Evolutionary conservation across 352 stramenopile species (phyloP), one percentile per base, ranked within the genome.

Genomic region (Globisporangium nagaii): DNA sequence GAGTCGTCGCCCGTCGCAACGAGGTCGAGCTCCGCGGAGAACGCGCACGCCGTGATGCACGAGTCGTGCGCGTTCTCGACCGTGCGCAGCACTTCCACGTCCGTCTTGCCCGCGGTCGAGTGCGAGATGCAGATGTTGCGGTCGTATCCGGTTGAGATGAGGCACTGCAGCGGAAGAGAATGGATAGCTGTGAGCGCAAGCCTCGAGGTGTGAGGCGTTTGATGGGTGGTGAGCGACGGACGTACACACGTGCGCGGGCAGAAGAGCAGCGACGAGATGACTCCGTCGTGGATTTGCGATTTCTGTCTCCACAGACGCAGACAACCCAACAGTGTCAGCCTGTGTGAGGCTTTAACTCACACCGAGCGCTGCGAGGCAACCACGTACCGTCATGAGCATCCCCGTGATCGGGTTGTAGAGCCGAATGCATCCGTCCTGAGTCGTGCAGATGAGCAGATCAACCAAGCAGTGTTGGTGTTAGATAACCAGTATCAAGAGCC

Each of bases 341-440:
- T 22, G 40, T 31, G 13, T 30, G 20, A 19, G 10, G n/a, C n/a
- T n/a, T n/a, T n/a, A n/a, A n/a, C n/a, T n/a, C n/a, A n/a, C n/a
- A n/a, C n/a, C n/a, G n/a, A n/a, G n/a, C n/a, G n/a, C n/a, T n/a
- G n/a, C n/a, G n/a, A n/a, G n/a, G n/a, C n/a, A n/a, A n/a, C 13
- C 48, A 39, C 53, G 24, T 68, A 85, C 78, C 42, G 65, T 66
- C 40, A 88, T 48, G 36, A 84, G 56, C 28, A 62, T 62, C 13
- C 73, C 78, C 0, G 78, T 88, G 24, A 85, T 77, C 1, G 75
- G 75, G n/a, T 90, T 90, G 44, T 85, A 90, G 42, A 87, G 50
- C 6, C 69, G 60, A 62, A 90, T 81, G 9, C 58, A 56, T 27
- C 79, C 79, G 55, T 90, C 77, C 79, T 88, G 44, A 15, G 0